Conservation (phyloP, 2,329 filamentous ascomycete species). For the Bipolaris sorokiniana region DNA sequence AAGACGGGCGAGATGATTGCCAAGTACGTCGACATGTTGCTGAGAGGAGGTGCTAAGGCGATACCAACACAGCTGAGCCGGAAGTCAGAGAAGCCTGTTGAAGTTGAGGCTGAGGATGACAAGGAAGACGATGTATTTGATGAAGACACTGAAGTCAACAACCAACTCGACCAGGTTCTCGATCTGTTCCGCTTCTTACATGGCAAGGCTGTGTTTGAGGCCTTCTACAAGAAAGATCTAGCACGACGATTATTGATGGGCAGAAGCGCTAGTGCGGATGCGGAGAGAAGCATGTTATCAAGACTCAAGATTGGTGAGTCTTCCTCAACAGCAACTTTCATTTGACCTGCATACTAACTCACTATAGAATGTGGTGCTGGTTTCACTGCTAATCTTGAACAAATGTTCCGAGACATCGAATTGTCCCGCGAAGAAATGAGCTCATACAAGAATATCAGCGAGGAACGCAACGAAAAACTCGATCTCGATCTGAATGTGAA, state of each 20-base stretch:
- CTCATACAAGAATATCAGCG: conserved; percentile 76
- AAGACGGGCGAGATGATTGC: conserved; percentile 99
- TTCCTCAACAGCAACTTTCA: neutral
- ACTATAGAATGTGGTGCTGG: conserved; percentile 80
- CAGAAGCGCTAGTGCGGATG: conserved; percentile 90
- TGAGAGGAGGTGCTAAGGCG: conserved; percentile 85
- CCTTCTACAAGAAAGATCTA: conserved; percentile 98
- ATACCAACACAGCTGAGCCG: conserved; percentile 73
- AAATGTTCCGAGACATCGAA: conserved; percentile 99
- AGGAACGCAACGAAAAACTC: conserved; percentile 63
- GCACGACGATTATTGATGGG: conserved; percentile 89
- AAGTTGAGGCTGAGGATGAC: conserved; percentile 66
- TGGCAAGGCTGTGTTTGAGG: conserved; percentile 96
- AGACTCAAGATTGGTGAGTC: conserved; percentile 74
- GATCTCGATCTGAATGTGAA: conserved; percentile 80
- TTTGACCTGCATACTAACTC: conserved; percentile 15
- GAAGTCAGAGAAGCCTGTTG: conserved; percentile 59
- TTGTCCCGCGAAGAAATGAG: conserved; percentile 90
- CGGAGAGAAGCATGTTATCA: conserved; percentile 92
- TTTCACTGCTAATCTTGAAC: conserved; percentile 96
- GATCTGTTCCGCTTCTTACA: conserved; percentile 97
- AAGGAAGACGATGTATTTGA: conserved; percentile 71
- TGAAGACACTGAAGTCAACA: conserved; percentile 89
- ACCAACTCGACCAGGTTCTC: conserved; percentile 88
- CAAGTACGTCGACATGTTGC: conserved; percentile 89